phyloP scores from a whole-genome alignment of 768 basidiomycete species.

The Neoboletus brunneissimus region DNA sequence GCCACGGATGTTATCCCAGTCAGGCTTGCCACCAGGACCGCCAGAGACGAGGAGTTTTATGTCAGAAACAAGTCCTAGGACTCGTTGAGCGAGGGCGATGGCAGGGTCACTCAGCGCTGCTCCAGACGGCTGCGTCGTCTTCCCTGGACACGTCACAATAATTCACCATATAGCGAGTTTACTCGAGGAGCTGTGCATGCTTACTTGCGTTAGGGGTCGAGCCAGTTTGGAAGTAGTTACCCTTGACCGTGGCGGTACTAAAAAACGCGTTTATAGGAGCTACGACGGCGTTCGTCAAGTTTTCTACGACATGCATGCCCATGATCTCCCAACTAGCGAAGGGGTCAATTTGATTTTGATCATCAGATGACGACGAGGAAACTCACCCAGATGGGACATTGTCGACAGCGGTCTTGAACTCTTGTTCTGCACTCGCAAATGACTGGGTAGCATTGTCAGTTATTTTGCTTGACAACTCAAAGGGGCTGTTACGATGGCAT shows the following conservation, averaged over 20 bases:
- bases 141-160: background rate
- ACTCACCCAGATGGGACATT: constrained; percentile 13
- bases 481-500: too few relatives aligned
- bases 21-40: constrained; percentile 11
- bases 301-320: constrained; percentile 17
- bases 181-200: background rate
- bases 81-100: constrained; percentile 4
- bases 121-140: constrained; percentile 9
- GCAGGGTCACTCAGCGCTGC: constrained; percentile 13
- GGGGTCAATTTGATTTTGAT: background rate
- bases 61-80: constrained; percentile 7
- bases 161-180: background rate
- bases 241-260: constrained; percentile 9
- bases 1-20: constrained; percentile 16
- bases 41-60: constrained; percentile 12
- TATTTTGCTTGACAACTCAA: background rate
- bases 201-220: background rate
- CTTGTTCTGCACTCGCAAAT: constrained; percentile 11
- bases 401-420: constrained; percentile 18
- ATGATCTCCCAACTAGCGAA: constrained; percentile 10
- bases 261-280: constrained; percentile 13
- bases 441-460: constrained; percentile 5
- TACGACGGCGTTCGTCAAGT: constrained; percentile 9
- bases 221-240: constrained; percentile 12
- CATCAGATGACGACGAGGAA: background rate